Base-by-base conservation (phyloP, 345 rosid species). In the Stellera chamaejasme region DNA sequence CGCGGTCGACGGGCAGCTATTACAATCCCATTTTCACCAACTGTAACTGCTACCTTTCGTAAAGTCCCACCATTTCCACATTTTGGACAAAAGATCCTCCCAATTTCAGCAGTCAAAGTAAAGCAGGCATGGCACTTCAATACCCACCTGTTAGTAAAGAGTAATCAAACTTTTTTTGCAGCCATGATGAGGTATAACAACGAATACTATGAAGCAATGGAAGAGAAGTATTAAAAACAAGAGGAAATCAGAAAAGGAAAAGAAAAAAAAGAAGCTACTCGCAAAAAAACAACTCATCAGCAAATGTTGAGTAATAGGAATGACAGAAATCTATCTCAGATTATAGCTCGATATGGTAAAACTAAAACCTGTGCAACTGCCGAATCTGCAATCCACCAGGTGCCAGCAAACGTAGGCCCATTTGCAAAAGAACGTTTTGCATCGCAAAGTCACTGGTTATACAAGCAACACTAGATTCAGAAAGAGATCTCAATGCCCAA, bases 1-100 rank as follows among this genome's bases (percentile, higher is more conserved):
- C 90, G 83, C 3, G 90, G 95, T 46, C 82, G 79, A 58, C 71
- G 86, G 10, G 83, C 82, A 42, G 85, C 79, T 68, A 89, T 48
- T 27, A 76, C 64, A 28, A 80, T 69, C 45, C 97, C 96, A 73
- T 89, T 87, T 70, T 82, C 92, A 54, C 82, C 82, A 59, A 89
- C 86, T 8, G 92, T 89, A 27, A 87, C 87, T 5, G 90, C 95
- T 45, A 87, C 97, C 64, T 77, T 93, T 2, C 87, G 79, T 65
- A 89, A 64, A 46, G 99, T 93, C 54, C 97, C 97, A 36, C 97
- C 97, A 66, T 89, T 93, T 55, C 99, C 99, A 59, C 97, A 89
- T 64, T 87, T 89, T 0, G 96, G 97, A 66, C 99, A 89, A 69
- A 90, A 93, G 16, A 80, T 75, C 69, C 84, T 87, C 43, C 85